phyloP scores from a whole-genome alignment of 306 rosid species.

The Fragaria ananassa region DNA sequence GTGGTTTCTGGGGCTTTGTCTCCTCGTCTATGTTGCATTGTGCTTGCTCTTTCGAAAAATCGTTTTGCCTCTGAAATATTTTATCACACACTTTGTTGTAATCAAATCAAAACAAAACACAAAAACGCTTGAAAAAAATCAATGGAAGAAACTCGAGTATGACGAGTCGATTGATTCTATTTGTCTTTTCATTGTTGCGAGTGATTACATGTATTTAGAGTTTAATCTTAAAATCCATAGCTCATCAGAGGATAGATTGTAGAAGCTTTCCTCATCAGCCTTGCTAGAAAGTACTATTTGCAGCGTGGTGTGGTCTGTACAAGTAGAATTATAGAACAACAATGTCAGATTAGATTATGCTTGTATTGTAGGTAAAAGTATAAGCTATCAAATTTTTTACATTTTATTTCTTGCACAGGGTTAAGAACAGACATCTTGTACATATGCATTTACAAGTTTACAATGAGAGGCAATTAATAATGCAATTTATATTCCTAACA shows the following conservation, averaged over 20 bases:
- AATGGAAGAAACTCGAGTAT: not conserved
- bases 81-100: not conserved
- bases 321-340: not conserved
- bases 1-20: conserved; percentile 2
- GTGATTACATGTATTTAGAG: not conserved
- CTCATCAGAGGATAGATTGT: not conserved
- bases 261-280: not conserved
- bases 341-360: not conserved
- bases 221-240: not conserved
- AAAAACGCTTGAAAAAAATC: not conserved
- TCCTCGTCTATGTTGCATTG: not conserved
- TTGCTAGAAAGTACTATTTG: not conserved
- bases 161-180: not conserved
- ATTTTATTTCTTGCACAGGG: not conserved
- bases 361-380: not conserved
- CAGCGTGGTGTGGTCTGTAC: not conserved
- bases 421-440: not conserved
- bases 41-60: not conserved
- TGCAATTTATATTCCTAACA: not conserved
- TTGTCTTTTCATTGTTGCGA: not conserved
- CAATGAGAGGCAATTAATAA: conserved; percentile 1
- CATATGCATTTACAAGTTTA: not conserved
- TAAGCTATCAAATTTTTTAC: not conserved
- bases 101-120: not conserved
- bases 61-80: not conserved